phyloP scores from a whole-genome alignment of 345 rosid genomes.

The Noccaea bulbosa region DNA sequence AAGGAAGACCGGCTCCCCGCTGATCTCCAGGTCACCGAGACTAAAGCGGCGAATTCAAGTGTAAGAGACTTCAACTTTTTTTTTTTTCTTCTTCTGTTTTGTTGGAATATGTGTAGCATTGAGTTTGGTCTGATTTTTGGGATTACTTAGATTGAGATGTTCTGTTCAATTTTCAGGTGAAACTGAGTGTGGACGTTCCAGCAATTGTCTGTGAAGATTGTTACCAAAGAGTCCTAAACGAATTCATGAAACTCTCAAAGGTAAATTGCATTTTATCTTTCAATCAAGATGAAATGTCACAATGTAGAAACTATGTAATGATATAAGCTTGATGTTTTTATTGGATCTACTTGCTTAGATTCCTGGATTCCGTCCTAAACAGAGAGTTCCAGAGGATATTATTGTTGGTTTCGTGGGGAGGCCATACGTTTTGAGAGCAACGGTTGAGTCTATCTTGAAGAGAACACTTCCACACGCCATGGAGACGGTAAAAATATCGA shows the following conservation, averaged over 20 bases:
- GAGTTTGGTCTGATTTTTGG: constrained; percentile 3
- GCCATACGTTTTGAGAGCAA: constrained; percentile 69
- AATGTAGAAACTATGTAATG: constrained; percentile 19
- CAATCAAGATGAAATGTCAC: background rate
- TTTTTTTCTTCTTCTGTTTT: background rate
- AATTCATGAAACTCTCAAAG: constrained; percentile 77
- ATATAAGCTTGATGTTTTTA: background rate
- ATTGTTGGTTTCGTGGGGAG: constrained; percentile 75
- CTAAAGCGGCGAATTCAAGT: constrained; percentile 64
- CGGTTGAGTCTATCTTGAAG: constrained; percentile 83
- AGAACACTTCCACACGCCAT: constrained; percentile 97
- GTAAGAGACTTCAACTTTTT: constrained; percentile 48
- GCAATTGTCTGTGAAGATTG: constrained; percentile 74
- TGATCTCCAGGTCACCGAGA: constrained; percentile 63
- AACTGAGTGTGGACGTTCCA: constrained; percentile 79
- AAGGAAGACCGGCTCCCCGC: constrained; percentile 74
- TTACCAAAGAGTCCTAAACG: constrained; percentile 65
- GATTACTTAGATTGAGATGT: background rate
- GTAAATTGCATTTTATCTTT: constrained; percentile 38
- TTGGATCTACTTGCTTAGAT: constrained; percentile 46
- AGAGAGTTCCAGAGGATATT: constrained; percentile 72
- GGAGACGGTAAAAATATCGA: constrained; percentile 59
- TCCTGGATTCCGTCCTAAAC: constrained; percentile 89
- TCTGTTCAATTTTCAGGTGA: constrained; percentile 51
- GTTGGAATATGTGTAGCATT: constrained; percentile 1